Percentiles rank a stretch among this genome's conserved stretches.
Conservation (phyloP, 768 basidiomycete genomes). For the Pulveroboletus sp. region DNA sequence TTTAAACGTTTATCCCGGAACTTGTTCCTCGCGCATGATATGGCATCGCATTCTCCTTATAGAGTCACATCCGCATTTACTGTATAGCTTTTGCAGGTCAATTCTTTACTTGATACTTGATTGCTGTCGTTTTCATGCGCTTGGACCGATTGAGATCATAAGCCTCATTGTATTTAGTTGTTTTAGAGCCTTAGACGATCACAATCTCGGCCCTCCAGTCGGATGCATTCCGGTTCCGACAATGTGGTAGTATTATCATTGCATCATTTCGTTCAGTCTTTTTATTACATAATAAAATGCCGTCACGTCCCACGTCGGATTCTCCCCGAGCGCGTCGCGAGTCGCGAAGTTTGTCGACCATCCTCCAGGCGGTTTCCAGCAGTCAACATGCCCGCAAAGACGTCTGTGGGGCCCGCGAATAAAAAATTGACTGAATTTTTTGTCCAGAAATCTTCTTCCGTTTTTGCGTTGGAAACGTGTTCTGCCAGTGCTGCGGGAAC, state of each 20-base stretch:
- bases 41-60: conserved; percentile 2
- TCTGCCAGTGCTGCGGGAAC: neutral
- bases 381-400: conserved; percentile 20
- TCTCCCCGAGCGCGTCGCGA: conserved; percentile 5
- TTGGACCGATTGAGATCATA: conserved; percentile 5
- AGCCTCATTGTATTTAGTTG: conserved; percentile 1
- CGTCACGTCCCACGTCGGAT: conserved; percentile 14
- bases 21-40: conserved; percentile 4
- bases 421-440: conserved; percentile 47
- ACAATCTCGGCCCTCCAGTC: no score
- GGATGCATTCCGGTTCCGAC: no score
- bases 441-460: conserved; percentile 27
- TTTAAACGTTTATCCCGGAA: conserved; percentile 11
- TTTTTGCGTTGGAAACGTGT: conserved; percentile 11
- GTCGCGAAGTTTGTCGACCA: neutral
- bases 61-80: conserved; percentile 7
- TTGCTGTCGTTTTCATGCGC: conserved; percentile 3
- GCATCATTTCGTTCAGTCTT: no score
- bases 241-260: no score
- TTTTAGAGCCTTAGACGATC: no score
- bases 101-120: conserved; percentile 25
- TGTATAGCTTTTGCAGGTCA: neutral
- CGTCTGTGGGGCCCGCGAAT: conserved; percentile 13
- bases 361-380: neutral
- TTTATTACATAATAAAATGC: conserved; percentile 5